Conservation (phyloP, 1,284 basidiomycete species). For the Bondarzewia mesenterica region DNA sequence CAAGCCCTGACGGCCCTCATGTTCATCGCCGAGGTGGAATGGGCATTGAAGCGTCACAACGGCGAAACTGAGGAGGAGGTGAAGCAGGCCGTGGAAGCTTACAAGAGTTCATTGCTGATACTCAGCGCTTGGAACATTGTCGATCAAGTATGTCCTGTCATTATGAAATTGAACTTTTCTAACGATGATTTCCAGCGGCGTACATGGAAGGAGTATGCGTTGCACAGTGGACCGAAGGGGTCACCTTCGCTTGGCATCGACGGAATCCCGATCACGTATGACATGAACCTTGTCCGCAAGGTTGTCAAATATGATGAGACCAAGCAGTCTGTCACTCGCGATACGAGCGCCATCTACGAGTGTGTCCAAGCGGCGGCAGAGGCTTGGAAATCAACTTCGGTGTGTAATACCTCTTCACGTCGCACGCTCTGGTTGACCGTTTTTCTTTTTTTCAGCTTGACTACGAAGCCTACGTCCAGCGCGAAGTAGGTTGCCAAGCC, state of each 20-base stretch:
- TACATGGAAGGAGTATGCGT: neutral
- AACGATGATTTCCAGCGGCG: neutral
- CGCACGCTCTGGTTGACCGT: neutral
- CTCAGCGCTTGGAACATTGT: neutral
- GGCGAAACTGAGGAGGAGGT: neutral
- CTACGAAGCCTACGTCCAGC: neutral
- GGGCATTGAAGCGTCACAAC: neutral
- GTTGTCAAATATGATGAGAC: neutral
- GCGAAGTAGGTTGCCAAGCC: neutral
- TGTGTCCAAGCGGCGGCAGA: neutral
- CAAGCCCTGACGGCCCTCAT: neutral
- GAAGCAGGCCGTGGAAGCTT: neutral
- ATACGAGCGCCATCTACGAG: neutral
- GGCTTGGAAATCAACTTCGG: neutral
- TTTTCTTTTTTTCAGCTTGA: neutral
- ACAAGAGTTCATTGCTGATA: neutral
- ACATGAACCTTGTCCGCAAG: neutral
- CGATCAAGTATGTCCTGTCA: neutral
- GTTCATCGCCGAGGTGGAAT: neutral
- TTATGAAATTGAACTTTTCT: neutral
- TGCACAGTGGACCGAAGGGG: neutral
- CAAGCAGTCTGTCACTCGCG: neutral
- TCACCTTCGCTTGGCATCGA: neutral
- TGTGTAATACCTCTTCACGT: neutral
- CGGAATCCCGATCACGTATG: neutral